phyloP scores from a whole-genome alignment of 805 yeast genomes.

The Kodamaea restingae region DNA sequence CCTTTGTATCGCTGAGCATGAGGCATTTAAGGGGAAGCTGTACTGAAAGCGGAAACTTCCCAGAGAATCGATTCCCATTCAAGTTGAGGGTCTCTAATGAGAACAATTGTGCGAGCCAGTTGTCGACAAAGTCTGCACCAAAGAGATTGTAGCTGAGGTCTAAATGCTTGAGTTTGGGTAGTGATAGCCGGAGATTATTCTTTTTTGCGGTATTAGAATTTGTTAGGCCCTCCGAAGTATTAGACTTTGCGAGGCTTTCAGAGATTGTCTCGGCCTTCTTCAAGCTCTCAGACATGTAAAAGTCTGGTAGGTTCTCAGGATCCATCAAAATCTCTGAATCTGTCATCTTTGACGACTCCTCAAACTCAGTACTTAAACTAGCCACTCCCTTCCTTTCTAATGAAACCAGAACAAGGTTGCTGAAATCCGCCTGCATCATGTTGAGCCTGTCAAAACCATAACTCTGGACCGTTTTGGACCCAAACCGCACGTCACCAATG shows the following conservation, averaged over 20 bases:
- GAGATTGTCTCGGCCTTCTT: too few species aligned
- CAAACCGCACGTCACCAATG: constrained; percentile 40
- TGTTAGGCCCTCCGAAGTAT: too few species aligned
- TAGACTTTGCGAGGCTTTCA: too few species aligned
- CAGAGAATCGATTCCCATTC: constrained; percentile 49
- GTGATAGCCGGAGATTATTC: neutral
- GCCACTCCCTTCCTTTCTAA: constrained; percentile 42
- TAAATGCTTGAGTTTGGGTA: constrained; percentile 23
- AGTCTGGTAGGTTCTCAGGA: too few species aligned
- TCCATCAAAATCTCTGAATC: too few species aligned
- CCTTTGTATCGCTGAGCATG: constrained; percentile 24
- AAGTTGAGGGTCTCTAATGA: constrained; percentile 41
- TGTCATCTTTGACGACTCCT: too few species aligned
- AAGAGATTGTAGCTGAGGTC: constrained; percentile 63
- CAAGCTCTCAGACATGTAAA: too few species aligned
- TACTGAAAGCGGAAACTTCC: neutral
- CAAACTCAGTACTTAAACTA: neutral
- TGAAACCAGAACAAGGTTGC: constrained; percentile 44
- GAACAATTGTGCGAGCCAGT: constrained; percentile 33
- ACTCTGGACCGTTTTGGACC: constrained; percentile 55
- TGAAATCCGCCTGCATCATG: constrained; percentile 44
- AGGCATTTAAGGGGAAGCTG: constrained; percentile 10
- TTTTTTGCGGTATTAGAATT: too few species aligned
- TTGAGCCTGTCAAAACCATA: constrained; percentile 62
- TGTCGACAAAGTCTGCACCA: constrained; percentile 21